These are phyloP conservation scores for Skeletonema potamos DNA, from an alignment of 108 stramenopile species.

Conservation along the genomic window DNA sequence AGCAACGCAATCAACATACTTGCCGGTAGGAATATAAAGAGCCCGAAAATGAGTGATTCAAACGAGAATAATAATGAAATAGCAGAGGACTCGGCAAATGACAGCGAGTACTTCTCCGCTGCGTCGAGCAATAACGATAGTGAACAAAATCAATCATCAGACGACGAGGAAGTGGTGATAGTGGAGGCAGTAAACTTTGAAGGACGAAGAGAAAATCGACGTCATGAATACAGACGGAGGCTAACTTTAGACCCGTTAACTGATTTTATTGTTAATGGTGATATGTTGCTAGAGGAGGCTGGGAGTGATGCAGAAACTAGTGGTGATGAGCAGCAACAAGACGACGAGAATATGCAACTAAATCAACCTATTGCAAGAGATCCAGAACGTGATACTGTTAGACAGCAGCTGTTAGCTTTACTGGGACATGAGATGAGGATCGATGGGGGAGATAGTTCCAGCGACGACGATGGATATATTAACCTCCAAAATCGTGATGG, in stretches of 20 bases:
- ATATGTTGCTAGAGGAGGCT: not conserved
- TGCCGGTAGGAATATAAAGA: too few species aligned
- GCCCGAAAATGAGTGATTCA: not conserved
- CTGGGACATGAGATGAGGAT: not conserved
- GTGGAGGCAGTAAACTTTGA: slow-evolving; percentile 2
- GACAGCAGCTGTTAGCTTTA: not conserved
- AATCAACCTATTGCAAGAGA: not conserved
- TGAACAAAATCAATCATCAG: not conserved
- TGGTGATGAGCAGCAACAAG: not conserved
- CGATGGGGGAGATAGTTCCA: not conserved
- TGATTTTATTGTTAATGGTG: not conserved
- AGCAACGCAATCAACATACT: too few species aligned
- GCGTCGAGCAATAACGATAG: not conserved
- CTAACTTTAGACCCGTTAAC: not conserved
- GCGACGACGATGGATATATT: slow-evolving; percentile 4
- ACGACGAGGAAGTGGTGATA: not conserved
- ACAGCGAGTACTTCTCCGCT: not conserved
- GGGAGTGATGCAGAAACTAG: not conserved
- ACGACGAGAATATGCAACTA: not conserved
- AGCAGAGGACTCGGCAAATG: not conserved
- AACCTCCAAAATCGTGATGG: not conserved
- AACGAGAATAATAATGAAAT: not conserved
- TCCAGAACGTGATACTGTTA: not conserved
- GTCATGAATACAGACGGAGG: not conserved
- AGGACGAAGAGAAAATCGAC: not conserved